phyloP scores from a whole-genome alignment of 2,329 filamentous ascomycete species.

The Scedosporium aurantiacum region DNA sequence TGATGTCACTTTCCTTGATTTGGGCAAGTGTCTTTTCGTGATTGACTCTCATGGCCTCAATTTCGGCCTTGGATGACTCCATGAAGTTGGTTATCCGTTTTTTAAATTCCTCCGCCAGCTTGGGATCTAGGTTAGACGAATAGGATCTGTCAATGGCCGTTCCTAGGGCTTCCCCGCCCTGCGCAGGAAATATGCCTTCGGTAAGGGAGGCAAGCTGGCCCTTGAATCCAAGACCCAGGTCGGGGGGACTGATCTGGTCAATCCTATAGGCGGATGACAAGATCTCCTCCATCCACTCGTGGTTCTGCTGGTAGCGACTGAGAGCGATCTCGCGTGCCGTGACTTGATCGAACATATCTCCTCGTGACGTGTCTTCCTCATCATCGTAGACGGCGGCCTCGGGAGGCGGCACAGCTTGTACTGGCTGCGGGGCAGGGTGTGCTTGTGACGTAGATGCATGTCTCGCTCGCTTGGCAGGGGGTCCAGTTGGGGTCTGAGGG shows the following conservation, averaged over 20 bases:
- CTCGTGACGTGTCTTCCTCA: slow-evolving; percentile 77
- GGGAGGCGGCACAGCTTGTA: slow-evolving; percentile 25
- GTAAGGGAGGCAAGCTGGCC: slow-evolving; percentile 76
- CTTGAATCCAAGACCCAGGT: slow-evolving; percentile 74
- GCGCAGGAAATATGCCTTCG: slow-evolving; percentile 68
- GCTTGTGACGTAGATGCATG: slow-evolving; percentile 28
- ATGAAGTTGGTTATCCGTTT: slow-evolving; percentile 65
- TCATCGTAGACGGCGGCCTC: slow-evolving; percentile 55
- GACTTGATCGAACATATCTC: slow-evolving; percentile 81
- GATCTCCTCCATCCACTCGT: slow-evolving; percentile 98
- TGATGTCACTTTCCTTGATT: slow-evolving; percentile 57
- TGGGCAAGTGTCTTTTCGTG: slow-evolving; percentile 67
- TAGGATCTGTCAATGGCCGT: slow-evolving; percentile 46
- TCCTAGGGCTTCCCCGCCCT: slow-evolving; percentile 35
- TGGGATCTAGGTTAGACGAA: slow-evolving; percentile 52
- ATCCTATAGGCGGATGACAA: slow-evolving; percentile 82
- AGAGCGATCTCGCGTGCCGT: slow-evolving; percentile 83
- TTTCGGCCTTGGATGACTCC: slow-evolving; percentile 64
- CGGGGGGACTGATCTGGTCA: slow-evolving; percentile 73
- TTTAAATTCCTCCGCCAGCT: slow-evolving; percentile 75
- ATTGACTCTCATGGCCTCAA: slow-evolving; percentile 70
- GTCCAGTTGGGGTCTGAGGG: slow-evolving; percentile 35
- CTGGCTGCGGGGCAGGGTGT: slow-evolving; percentile 12
- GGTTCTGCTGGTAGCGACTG: slow-evolving; percentile 82
- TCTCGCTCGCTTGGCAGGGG: slow-evolving; percentile 44